Percentiles rank a stretch among this genome's conserved stretches.
These are phyloP conservation scores for Aureobasidium uvarum DNA, from an alignment of 2,329 filamentous ascomycete genomes.

Conservation along the genomic window DNA sequence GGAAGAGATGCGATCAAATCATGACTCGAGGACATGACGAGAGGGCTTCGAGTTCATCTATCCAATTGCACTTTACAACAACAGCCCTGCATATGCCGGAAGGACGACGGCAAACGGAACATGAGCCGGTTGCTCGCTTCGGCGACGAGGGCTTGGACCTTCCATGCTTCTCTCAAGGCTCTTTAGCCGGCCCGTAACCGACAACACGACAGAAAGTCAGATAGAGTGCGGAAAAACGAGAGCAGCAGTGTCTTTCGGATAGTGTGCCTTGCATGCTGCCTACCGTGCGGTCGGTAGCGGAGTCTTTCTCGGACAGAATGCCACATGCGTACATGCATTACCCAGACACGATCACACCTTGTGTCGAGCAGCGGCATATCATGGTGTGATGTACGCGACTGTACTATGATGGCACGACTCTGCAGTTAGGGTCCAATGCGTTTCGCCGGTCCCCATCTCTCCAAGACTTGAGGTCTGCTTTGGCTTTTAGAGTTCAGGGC, in stretches of 20 bases:
- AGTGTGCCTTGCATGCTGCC: background rate
- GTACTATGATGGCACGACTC: no score
- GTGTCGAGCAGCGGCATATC: no score
- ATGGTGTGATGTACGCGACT: no score
- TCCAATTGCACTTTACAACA: background rate
- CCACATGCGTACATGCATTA: no score
- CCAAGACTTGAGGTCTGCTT: background rate
- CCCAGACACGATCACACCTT: no score
- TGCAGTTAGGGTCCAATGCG: no score
- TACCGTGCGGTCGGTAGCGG: no score
- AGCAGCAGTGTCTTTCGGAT: background rate
- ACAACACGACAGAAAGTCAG: background rate
- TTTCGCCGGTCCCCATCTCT: background rate
- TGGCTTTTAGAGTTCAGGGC: background rate
- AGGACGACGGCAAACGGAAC: background rate
- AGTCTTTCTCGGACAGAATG: no score
- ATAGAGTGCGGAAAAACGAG: background rate
- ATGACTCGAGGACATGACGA: background rate
- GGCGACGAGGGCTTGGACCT: background rate
- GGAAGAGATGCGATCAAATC: background rate
- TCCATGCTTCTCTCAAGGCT: background rate
- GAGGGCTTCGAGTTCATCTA: background rate
- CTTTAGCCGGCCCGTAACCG: background rate
- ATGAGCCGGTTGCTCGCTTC: background rate
- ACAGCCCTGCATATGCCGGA: background rate